Base-by-base conservation (phyloP, 2,329 filamentous ascomycete genomes). In the Cordyceps militaris region DNA sequence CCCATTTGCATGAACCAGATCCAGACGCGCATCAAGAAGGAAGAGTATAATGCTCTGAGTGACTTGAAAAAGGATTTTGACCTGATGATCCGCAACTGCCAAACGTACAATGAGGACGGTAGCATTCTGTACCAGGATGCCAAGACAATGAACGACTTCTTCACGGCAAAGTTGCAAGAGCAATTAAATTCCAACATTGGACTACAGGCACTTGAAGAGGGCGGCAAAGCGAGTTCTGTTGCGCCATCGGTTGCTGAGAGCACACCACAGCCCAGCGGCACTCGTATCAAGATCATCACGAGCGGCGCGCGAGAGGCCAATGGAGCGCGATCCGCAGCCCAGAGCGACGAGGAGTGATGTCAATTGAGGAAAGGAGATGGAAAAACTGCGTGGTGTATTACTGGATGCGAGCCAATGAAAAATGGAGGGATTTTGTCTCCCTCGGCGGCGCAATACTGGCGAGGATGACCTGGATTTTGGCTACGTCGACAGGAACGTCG, bases 1-100 rank as follows among this genome's bases (percentile, higher is more conserved):
- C 94, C 94, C 0, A 97, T 99, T 68, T 93, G 89, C 68, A 96
- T 97, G 88, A 94, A 96, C 65, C 86, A 91, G 70, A 96, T 99
- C 67, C 85, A 90, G 70, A 89, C 88, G 70, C 93, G 91, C 78
- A 96, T 99, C 76, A 97, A 96, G 77, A 93, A 90, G 73, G 90
- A 95, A 68, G 90, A 97, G 69, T 99, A 99, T 72, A 84, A 83
- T 64, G 88, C 82, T 66, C 74, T 97, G 60, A 85, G 83, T 68
- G 89, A 92, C 65, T 84, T 99, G 79, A 82, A 85, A 57, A 84
- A 83, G 63, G 95, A 99, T 68, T 86, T 99, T 61, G 83, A 85
- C 52, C 75, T 93, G 62, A 82, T 99, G 73, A 94, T 92, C 71
- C 85, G 82, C 69, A 99, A 99, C 72, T 96, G 93, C 63, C 84